A percentile compares a stretch with the other conserved stretches of the same genome.
Evolutionary conservation across 345 rosid genomes (phyloP).

Genomic region (Laguncularia racemosa): DNA sequence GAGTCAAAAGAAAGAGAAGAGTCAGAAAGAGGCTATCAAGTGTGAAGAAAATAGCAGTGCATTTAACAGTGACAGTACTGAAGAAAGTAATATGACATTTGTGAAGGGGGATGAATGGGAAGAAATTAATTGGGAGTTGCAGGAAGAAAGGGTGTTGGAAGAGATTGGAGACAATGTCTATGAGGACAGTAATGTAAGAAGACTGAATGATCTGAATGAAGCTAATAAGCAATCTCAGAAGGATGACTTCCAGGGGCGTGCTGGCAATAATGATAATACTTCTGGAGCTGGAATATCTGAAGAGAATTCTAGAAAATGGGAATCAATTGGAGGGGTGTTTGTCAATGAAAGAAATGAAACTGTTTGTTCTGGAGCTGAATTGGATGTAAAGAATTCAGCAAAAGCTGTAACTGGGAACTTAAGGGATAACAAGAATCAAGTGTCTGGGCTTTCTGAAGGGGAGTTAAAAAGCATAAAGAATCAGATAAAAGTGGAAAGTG

Average conservation of each 20-base stretch:
- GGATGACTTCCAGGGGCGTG: slow-evolving; percentile 9
- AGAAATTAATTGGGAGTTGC: slow-evolving; percentile 1
- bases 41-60: slow-evolving; percentile 29
- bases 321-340: slow-evolving; percentile 20
- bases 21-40: slow-evolving; percentile 20
- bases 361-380: slow-evolving; percentile 13
- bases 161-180: slow-evolving; percentile 19
- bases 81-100: background rate
- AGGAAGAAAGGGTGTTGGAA: slow-evolving; percentile 9
- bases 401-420: slow-evolving; percentile 9
- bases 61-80: slow-evolving; percentile 1
- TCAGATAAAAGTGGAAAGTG: slow-evolving; percentile 13
- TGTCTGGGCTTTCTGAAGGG: slow-evolving; percentile 11
- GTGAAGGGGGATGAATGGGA: slow-evolving; percentile 18
- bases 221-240: slow-evolving; percentile 14
- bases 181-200: slow-evolving; percentile 31
- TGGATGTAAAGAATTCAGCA: slow-evolving; percentile 22
- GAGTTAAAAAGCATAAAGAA: slow-evolving; percentile 12
- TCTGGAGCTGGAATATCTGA: slow-evolving; percentile 20
- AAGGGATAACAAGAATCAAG: slow-evolving; percentile 12
- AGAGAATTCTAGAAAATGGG: slow-evolving; percentile 16
- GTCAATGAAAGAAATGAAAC: slow-evolving; percentile 18
- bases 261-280: slow-evolving; percentile 13
- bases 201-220: slow-evolving; percentile 20
- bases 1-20: slow-evolving; percentile 26